Conservation (phyloP, 441 rosid genomes). For the Biscutella auriculata region DNA sequence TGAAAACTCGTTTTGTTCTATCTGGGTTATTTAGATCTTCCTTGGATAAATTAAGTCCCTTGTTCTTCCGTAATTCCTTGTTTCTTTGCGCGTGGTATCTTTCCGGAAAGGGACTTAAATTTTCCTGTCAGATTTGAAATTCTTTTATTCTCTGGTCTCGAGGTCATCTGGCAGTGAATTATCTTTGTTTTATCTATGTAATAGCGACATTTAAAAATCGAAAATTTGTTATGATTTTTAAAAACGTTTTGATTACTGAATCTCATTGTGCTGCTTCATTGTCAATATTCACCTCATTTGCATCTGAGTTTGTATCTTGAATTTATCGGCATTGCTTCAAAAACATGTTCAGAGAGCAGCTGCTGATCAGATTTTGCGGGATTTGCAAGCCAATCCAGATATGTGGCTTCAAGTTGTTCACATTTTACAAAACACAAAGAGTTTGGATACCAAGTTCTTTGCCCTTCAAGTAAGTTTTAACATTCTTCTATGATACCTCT, state of each 20-base stretch:
- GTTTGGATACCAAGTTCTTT: constrained; percentile 87
- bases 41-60: neutral
- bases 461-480: constrained; percentile 72
- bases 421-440: constrained; percentile 72
- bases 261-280: neutral
- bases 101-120: too few species aligned
- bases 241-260: neutral
- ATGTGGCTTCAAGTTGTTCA: constrained; percentile 99
- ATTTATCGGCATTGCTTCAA: neutral
- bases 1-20: neutral
- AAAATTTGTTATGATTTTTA: neutral
- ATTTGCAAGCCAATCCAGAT: constrained; percentile 87
- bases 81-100: too few species aligned
- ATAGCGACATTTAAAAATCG: neutral
- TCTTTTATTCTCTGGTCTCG: neutral
- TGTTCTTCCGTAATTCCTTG: neutral
- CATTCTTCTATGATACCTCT: neutral
- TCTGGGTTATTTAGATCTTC: neutral
- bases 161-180: neutral
- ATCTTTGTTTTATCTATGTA: neutral
- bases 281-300: neutral
- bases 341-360: constrained; percentile 60
- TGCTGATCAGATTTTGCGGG: constrained; percentile 94
- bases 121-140: neutral
- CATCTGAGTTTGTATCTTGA: neutral